phyloP scores from a whole-genome alignment of 768 basidiomycete genomes.

The Rhizopogon vulgaris region DNA sequence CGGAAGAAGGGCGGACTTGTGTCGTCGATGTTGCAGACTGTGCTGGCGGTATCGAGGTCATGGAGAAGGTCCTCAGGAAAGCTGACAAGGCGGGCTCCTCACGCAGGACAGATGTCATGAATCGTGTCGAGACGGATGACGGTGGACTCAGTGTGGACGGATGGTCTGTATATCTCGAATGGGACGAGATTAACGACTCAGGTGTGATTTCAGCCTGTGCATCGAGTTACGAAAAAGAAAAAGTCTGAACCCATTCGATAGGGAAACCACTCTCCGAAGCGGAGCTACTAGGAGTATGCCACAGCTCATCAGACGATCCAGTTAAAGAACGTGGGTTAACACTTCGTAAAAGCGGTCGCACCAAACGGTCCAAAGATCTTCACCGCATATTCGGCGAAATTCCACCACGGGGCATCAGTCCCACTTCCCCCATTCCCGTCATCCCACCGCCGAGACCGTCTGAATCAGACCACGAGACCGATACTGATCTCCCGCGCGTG shows the following conservation, averaged over 20 bases:
- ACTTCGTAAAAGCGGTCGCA: conserved; percentile 50
- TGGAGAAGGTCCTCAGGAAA: conserved; percentile 87
- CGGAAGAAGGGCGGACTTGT: conserved; percentile 72
- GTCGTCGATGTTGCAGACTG: conserved; percentile 82
- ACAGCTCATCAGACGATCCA: conserved; percentile 71
- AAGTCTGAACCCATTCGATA: conserved; percentile 17
- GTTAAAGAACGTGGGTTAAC: conserved; percentile 75
- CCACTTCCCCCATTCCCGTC: conserved; percentile 28
- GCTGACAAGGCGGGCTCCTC: conserved; percentile 58
- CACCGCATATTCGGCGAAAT: conserved; percentile 44
- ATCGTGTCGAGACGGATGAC: conserved; percentile 62
- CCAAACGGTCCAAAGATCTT: conserved; percentile 36
- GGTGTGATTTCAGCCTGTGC: conserved; percentile 32
- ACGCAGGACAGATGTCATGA: conserved; percentile 39
- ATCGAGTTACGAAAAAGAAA: not conserved
- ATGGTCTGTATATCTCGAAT: conserved; percentile 79
- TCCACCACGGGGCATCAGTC: conserved; percentile 30
- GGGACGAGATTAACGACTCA: conserved; percentile 42
- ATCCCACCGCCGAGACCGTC: conserved; percentile 10
- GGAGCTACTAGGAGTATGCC: conserved; percentile 78
- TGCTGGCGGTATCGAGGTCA: conserved; percentile 74
- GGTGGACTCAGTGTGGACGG: conserved; percentile 80
- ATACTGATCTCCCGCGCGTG: conserved; percentile 22
- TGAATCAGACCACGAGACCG: conserved; percentile 31
- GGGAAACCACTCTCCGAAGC: conserved; percentile 76